phyloP scores from a whole-genome alignment of 2,329 filamentous ascomycete genomes.

The Penicillium sp. region DNA sequence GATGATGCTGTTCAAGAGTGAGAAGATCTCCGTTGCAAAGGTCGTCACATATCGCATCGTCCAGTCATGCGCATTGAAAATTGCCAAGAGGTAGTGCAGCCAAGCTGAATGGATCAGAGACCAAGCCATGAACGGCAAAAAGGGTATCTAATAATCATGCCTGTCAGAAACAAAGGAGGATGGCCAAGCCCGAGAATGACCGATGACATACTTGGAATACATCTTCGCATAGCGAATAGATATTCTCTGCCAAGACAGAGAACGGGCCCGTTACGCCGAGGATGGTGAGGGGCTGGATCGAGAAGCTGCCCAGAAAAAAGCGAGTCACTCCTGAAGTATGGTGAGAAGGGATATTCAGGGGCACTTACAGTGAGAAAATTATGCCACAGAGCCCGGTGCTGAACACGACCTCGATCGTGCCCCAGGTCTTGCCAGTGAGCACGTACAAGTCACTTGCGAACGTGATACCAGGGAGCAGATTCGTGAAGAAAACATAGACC shows the following conservation, averaged over 20 bases:
- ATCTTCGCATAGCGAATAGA: conserved; percentile 61
- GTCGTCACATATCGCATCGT: conserved; percentile 72
- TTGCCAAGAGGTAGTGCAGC: conserved; percentile 66
- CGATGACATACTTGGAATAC: conserved; percentile 55
- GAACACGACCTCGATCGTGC: conserved; percentile 68
- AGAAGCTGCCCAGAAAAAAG: conserved; percentile 45
- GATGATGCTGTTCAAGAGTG: conserved; percentile 67
- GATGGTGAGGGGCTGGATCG: conserved; percentile 67
- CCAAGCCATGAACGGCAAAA: conserved; percentile 71
- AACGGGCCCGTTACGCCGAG: conserved; percentile 69
- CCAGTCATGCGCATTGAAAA: conserved; percentile 71
- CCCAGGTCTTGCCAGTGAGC: conserved; percentile 65
- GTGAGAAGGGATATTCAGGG: not conserved
- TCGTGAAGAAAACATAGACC: conserved; percentile 69
- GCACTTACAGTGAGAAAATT: conserved; percentile 61
- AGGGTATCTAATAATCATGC: conserved; percentile 44
- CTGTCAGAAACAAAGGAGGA: not conserved
- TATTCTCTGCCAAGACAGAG: conserved; percentile 68
- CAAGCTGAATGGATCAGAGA: conserved; percentile 66
- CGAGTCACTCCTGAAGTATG: not conserved
- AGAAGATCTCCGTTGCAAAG: conserved; percentile 69
- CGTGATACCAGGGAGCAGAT: conserved; percentile 67
- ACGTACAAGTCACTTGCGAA: conserved; percentile 68
- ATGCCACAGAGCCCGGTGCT: conserved; percentile 67
- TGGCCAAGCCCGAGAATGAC: not conserved